Evolutionary conservation across 2,329 filamentous ascomycete species (phyloP).

Genomic region (Boeremia lycopersici): DNA sequence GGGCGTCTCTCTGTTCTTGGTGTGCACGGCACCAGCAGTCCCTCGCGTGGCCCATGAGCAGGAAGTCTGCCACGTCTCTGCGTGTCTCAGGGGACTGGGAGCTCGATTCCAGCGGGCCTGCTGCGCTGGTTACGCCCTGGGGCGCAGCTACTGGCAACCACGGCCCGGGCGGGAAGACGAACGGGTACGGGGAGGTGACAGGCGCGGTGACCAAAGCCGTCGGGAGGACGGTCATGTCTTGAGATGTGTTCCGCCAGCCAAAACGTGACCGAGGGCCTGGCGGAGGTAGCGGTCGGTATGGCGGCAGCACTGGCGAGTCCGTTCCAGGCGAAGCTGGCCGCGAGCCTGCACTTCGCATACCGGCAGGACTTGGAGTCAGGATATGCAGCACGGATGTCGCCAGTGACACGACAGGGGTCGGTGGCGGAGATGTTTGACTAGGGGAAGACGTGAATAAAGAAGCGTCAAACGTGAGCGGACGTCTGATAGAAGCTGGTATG

Average conservation of each 20-base stretch:
- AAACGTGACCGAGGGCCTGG: neutral
- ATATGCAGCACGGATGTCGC: neutral
- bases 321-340: neutral
- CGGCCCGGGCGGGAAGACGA: slow-evolving; percentile 1
- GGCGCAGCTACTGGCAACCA: neutral
- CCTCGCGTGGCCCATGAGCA: slow-evolving; percentile 29
- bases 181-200: slow-evolving; percentile 9
- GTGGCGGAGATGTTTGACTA: neutral
- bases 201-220: slow-evolving; percentile 10
- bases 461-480: neutral
- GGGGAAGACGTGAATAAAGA: neutral
- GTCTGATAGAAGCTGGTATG: neutral
- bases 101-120: neutral
- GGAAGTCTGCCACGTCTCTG: slow-evolving; percentile 19
- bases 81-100: neutral
- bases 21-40: slow-evolving; percentile 30
- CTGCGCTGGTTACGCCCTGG: neutral
- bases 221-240: slow-evolving; percentile 1
- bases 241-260: slow-evolving; percentile 1
- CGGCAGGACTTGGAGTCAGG: neutral
- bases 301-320: neutral
- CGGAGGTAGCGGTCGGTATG: neutral
- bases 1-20: too few relatives aligned
- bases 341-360: too few relatives aligned
- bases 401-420: neutral